Conservation (phyloP, 257 asterid genomes). For the Linderniella brevidens region DNA sequence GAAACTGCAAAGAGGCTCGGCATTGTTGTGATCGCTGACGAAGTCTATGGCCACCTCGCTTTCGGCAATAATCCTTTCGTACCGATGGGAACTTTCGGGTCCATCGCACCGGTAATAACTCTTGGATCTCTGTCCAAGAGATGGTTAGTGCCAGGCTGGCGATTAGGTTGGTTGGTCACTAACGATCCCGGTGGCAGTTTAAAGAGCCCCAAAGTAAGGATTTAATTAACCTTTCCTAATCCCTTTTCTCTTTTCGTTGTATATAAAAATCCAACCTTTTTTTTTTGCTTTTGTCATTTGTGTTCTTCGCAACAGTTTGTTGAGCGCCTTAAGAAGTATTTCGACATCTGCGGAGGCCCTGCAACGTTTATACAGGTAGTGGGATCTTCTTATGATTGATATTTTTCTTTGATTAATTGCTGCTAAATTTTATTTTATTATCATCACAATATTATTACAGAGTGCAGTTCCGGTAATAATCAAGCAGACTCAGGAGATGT, state of each 20-base stretch:
- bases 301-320: conserved; percentile 30
- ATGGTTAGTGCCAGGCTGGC: conserved; percentile 96
- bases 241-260: neutral
- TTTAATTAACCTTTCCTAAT: neutral
- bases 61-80: conserved; percentile 67
- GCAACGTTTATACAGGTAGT: conserved; percentile 68
- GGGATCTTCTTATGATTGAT: neutral
- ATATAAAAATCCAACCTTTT: neutral
- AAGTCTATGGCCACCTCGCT: conserved; percentile 80
- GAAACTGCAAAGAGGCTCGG: conserved; percentile 61
- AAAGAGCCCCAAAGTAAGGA: conserved; percentile 46
- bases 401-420: no score
- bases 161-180: conserved; percentile 76
- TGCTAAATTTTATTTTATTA: no score
- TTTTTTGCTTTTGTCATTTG: neutral
- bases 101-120: conserved; percentile 50
- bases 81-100: conserved; percentile 74
- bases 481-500: conserved; percentile 33
- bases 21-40: conserved; percentile 54
- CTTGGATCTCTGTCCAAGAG: conserved; percentile 83
- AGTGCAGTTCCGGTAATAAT: conserved; percentile 59
- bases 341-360: conserved; percentile 57
- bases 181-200: conserved; percentile 47
- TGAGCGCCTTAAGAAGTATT: conserved; percentile 43
- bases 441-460: no score